These are phyloP conservation scores for Jacaranda mimosifolia DNA, from an alignment of 257 asterid species.

Conservation along the genomic window DNA sequence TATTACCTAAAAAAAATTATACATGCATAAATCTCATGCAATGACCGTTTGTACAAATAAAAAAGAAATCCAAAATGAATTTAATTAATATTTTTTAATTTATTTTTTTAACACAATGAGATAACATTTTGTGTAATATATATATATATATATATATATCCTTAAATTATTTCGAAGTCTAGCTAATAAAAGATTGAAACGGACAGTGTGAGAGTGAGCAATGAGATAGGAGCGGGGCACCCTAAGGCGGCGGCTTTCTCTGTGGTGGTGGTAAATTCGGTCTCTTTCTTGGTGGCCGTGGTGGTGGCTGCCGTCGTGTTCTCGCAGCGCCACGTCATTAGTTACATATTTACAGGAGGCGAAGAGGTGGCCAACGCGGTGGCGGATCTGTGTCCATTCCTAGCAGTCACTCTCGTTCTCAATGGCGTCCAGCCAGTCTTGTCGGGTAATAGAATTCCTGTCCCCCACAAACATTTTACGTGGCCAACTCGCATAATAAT, in stretches of 20 bases:
- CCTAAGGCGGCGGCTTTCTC: slow-evolving; percentile 61
- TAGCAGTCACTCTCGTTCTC: slow-evolving; percentile 63
- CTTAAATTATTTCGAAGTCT: not conserved
- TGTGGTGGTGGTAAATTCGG: slow-evolving; percentile 50
- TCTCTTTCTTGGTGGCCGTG: slow-evolving; percentile 51
- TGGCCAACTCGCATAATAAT: not conserved
- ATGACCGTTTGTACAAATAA: too few relatives aligned
- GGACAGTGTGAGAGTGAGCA: slow-evolving; percentile 66
- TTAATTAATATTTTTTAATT: not conserved
- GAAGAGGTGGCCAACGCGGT: slow-evolving; percentile 68
- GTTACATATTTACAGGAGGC: slow-evolving; percentile 65
- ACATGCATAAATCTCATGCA: too few relatives aligned
- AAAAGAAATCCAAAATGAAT: too few relatives aligned
- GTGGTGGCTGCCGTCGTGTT: slow-evolving; percentile 42
- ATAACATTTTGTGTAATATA: too few relatives aligned
- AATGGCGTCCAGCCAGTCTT: slow-evolving; percentile 71
- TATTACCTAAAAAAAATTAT: too few relatives aligned
- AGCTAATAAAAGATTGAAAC: not conserved
- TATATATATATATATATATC: too few relatives aligned
- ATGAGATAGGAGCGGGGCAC: slow-evolving; percentile 72
- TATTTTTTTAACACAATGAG: too few relatives aligned
- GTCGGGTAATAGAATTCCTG: slow-evolving; percentile 45
- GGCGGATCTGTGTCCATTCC: slow-evolving; percentile 60
- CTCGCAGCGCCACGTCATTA: slow-evolving; percentile 54
- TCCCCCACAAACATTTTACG: not conserved